Base-by-base conservation (phyloP, 2,329 filamentous ascomycete genomes). In the Pseudocercospora fuligena region DNA sequence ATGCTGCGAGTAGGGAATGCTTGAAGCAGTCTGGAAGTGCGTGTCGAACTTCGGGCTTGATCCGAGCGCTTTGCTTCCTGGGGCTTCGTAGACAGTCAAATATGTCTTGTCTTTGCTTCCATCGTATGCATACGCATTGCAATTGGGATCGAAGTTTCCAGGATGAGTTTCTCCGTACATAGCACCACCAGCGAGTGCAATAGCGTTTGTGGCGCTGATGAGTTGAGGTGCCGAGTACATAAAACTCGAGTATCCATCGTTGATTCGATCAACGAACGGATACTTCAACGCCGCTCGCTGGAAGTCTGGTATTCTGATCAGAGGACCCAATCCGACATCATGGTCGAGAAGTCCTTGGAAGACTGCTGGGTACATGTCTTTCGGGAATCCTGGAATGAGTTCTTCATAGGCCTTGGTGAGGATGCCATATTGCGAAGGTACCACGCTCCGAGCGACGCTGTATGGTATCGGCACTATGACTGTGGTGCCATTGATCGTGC, bases 401-500 rank as follows among this genome's bases (percentile, higher is more conserved):
- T 65, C 36, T 36, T 63, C 60, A 29, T 67, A 67, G 36, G 66
- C 66, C n/a, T 61, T 56, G 27, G 49, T 60, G 12, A 69, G 62
- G 5, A 69, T 69, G 19, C 49, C 61, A 64, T 69, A 69, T 36
- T 69, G 43, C 5, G 67, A 31, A 9, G 67, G 67, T 27, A 69
- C 64, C 7, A 69, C 46, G 25, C 57, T 63, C 7, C 67, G 62
- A 9, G 67, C 67, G 12, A 65, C 60, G 1, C 54, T 49, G 62
- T 65, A 65, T 9, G 65, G 62, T 27, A 69, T 66, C n/a, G 67
- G 67, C 16, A 69, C 60, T 58, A 69, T 69, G 33, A 60, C 67
- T 19, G 65, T 65, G 6, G 67, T 69, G 23, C 67, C 67, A 46
- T 69, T 69, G 65, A 69, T 64, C 1, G 67, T 69, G 27, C 67